Evolutionary conservation across 2,329 filamentous ascomycete genomes (phyloP), one percentile per base, ranked within the genome.

Genomic region (Ascochyta koolunga): DNA sequence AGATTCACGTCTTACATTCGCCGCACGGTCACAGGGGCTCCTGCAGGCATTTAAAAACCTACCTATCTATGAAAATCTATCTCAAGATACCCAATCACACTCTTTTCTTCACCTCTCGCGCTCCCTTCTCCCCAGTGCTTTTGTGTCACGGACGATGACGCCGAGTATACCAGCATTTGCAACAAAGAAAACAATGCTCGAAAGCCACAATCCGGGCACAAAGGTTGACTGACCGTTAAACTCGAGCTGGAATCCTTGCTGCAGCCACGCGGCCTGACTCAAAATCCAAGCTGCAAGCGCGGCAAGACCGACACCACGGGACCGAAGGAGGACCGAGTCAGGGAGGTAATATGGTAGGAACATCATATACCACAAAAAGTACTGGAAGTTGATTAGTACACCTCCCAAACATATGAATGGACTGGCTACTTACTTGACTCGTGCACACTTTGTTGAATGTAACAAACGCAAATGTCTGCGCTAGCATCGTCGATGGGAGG

Each of bases 371-470:
- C 95, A 99, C 43, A 99, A 84, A 75, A 99, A 99, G 74, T 99
- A 99, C 91, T 96, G 43, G 4, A 16, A 7, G 7, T 4, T 10
- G 8, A 29, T 59, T 16, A 57, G 48, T 54, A 29, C 44, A 45
- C 31, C 27, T 44, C 25, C 16, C n/a, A 9, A 5, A n/a, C 8
- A 37, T 15, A n/a, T 38, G 15, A 45, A 21, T 29, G 19, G 7
- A 16, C n/a, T 11, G 27, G 16, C 21, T 13, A 70, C 82, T 60
- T 83, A 95, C 91, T 83, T 98, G 93, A 69, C 92, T 96, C 3
- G 95, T 99, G 82, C 93, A 98, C 58, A 99, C 95, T 79, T 99
- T 99, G 79, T 99, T 99, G 66, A 98, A 98, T 0, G 92, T 88
- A 4, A 98, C 95, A 75, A 99, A 99, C 0, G 93, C 91, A 76